These are phyloP conservation scores for Ploettnerulaceae sp. DNA, from an alignment of 2,329 filamentous ascomycete species.

Conservation along the genomic window DNA sequence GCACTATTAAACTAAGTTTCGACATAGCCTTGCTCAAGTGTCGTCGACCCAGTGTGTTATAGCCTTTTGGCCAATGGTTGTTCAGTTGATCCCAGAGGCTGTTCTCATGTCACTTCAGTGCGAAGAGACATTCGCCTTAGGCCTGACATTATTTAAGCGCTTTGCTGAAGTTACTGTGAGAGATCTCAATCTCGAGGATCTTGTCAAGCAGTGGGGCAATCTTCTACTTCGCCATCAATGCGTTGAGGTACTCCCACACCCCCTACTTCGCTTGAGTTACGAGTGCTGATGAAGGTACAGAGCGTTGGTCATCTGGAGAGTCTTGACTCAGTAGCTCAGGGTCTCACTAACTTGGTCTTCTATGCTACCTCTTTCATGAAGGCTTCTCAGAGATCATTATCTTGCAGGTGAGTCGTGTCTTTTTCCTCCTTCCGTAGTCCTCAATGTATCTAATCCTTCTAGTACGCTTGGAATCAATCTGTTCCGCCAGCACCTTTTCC, in stretches of 20 bases:
- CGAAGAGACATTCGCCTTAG: conserved; percentile 37
- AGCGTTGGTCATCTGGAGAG: conserved; percentile 30
- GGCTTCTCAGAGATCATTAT: conserved; percentile 23
- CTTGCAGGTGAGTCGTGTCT: conserved; percentile 21
- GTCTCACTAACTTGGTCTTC: conserved; percentile 36
- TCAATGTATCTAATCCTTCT: conserved; percentile 14
- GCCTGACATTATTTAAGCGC: conserved; percentile 38
- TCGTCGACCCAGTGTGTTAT: conserved; percentile 38
- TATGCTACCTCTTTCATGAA: conserved; percentile 32
- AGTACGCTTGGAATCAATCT: conserved; percentile 46
- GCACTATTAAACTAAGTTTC: conserved; percentile 5
- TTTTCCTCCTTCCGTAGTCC: background rate
- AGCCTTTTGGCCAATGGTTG: conserved; percentile 44
- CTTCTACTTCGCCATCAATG: conserved; percentile 39
- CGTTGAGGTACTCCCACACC: conserved; percentile 37
- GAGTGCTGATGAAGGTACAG: conserved; percentile 17
- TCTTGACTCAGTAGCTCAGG: conserved; percentile 34
- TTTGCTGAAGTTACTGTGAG: conserved; percentile 34
- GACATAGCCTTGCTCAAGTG: conserved; percentile 28
- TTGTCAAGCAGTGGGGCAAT: conserved; percentile 30
- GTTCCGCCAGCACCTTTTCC: conserved; percentile 63
- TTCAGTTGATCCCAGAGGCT: conserved; percentile 26
- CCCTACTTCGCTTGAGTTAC: background rate
- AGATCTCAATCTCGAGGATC: conserved; percentile 23
- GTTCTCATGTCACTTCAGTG: conserved; percentile 24